phyloP scores from a whole-genome alignment of 2,329 filamentous ascomycete species.

The Diaporthe caulivora region DNA sequence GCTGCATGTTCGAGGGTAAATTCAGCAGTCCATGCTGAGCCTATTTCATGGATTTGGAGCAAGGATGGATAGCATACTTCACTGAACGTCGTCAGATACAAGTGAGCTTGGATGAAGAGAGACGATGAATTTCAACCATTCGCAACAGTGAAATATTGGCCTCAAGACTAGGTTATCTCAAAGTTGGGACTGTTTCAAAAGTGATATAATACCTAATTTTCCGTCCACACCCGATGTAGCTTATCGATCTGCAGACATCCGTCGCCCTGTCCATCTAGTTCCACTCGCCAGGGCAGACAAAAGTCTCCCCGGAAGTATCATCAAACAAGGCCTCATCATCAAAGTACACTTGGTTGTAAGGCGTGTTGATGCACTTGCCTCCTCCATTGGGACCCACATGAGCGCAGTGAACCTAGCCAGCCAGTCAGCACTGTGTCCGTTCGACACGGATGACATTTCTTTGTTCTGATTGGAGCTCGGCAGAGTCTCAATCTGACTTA shows the following conservation, averaged over 20 bases:
- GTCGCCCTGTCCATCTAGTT: neutral
- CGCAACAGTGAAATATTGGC: no score
- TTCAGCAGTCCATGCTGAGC: neutral
- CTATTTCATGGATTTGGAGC: neutral
- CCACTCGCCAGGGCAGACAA: neutral
- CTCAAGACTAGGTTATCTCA: neutral
- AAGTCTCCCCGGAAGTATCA: neutral
- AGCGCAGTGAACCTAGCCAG: conserved; percentile 42
- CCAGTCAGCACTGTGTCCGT: neutral
- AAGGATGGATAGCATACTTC: neutral
- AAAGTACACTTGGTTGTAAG: conserved; percentile 45
- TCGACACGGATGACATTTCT: neutral
- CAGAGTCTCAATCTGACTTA: conserved; percentile 36
- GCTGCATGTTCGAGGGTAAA: neutral
- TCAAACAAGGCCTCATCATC: conserved; percentile 39
- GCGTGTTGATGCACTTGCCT: conserved; percentile 46
- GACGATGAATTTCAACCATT: no score
- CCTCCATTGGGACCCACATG: conserved; percentile 48
- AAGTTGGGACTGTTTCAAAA: neutral
- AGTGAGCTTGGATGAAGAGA: neutral
- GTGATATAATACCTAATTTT: neutral
- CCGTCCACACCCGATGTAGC: neutral
- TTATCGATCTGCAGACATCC: neutral
- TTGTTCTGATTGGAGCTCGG: neutral
- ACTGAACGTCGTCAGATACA: no score